Base-by-base conservation (phyloP, 2,329 filamentous ascomycete genomes). In the Sclerotinia trifoliorum region DNA sequence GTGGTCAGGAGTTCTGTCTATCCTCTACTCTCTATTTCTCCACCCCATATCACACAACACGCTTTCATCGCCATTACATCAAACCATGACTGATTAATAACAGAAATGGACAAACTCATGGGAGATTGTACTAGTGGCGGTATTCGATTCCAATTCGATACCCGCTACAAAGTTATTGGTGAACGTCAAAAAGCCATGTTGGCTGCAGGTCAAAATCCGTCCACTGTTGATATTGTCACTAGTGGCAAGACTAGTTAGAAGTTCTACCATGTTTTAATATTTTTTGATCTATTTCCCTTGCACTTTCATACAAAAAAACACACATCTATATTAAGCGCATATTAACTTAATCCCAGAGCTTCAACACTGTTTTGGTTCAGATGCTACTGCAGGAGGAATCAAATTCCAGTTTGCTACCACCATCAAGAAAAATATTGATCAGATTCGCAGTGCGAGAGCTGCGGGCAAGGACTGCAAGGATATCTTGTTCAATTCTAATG, bases 381-480 rank as follows among this genome's bases (percentile, higher is more conserved):
- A 88, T 84, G 75, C 85, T 85, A 75, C 87, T 86, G 73, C 80
- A 84, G 5, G 71, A 49, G 70, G 66, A 49, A 65, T 74, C 54
- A 60, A 26, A 56, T 72, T 71, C 21, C 69, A 73, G 26, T 73
- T 71, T 61, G 48, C 66, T 7, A 77, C 78, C 21, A 74, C 73
- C 19, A 74, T 80, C 67, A 79, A 78, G 69, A 74, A 76, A 48
- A 73, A 80, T 24, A 76, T 75, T 21, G 77, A 78, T 57, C 70
- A 77, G 69, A 79, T 81, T 60, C 68, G 63, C n/a, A 70, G 70
- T 29, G 78, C 72, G 58, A 69, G 78, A 48, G 67, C 68, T 15
- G 54, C 72, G 8, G 73, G 73, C n/a, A 71, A 75, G 35, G 79
- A 81, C 66, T 73, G 72, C 65, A 74, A 75, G 52, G 42, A 68